phyloP scores from a whole-genome alignment of 2,329 filamentous ascomycete species.

The Drechslerella dactyloides region DNA sequence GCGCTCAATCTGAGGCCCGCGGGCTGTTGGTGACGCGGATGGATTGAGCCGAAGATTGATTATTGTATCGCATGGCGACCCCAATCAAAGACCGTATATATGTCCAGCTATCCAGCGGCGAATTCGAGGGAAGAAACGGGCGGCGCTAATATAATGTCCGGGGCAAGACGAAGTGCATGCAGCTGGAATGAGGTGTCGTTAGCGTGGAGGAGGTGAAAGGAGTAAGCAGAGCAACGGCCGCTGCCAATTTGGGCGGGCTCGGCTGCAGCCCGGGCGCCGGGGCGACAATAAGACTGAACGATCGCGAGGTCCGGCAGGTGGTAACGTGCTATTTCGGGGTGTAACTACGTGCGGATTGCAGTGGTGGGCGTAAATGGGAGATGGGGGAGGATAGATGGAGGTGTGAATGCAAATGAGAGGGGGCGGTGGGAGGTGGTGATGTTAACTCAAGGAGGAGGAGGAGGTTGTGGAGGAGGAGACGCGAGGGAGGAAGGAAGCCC shows the following conservation, averaged over 20 bases:
- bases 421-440: not conserved
- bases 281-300: no score
- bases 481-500: not conserved
- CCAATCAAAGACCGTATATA: slow-evolving; percentile 10
- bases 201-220: slow-evolving; percentile 6
- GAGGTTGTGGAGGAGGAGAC: not conserved
- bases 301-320: not conserved
- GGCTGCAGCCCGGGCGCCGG: slow-evolving; percentile 2
- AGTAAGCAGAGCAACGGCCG: slow-evolving; percentile 5
- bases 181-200: slow-evolving; percentile 12
- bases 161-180: slow-evolving; percentile 10
- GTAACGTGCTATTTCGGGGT: not conserved
- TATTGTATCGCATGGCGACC: slow-evolving; percentile 46
- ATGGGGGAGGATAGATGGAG: not conserved
- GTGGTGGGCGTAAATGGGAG: not conserved
- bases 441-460: not conserved
- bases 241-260: slow-evolving; percentile 2
- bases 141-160: slow-evolving; percentile 12
- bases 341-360: no score
- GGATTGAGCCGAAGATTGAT: slow-evolving; percentile 22
- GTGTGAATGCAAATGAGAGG: not conserved
- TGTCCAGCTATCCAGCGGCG: slow-evolving; percentile 21
- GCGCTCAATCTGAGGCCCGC: slow-evolving; percentile 27
- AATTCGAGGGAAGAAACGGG: slow-evolving; percentile 10
- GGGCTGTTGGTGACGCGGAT: slow-evolving; percentile 21